phyloP scores from a whole-genome alignment of 1,284 basidiomycete species.

The Fistulinella cinereoalba region DNA sequence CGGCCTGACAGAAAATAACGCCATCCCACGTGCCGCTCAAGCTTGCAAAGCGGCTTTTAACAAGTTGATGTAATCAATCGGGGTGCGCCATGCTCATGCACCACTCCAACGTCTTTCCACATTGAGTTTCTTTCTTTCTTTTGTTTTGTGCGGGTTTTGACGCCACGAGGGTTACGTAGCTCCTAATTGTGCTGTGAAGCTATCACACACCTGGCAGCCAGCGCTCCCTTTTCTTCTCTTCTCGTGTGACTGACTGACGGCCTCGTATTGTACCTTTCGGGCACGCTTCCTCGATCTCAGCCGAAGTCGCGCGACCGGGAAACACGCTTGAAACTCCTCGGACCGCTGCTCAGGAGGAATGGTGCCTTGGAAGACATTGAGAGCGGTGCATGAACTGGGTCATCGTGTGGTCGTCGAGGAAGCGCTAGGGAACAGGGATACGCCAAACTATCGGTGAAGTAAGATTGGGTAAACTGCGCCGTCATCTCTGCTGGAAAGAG shows the following conservation, averaged over 20 bases:
- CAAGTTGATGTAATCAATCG: slow-evolving; percentile 1
- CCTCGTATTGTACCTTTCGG: background rate
- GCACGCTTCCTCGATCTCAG: background rate
- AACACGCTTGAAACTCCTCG: slow-evolving; percentile 20
- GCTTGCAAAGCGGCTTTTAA: background rate
- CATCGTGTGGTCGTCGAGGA: background rate
- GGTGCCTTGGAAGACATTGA: slow-evolving; percentile 7
- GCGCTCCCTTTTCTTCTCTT: background rate
- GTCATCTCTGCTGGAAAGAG: background rate
- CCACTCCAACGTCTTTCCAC: background rate
- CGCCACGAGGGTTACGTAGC: background rate
- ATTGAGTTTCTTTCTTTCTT: background rate
- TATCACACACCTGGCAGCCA: background rate
- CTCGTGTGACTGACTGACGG: background rate
- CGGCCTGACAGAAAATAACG: slow-evolving; percentile 2
- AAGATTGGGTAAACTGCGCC: background rate
- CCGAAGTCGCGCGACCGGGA: background rate
- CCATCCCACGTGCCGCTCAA: background rate
- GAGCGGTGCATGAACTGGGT: background rate
- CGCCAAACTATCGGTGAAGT: background rate
- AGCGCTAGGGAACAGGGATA: background rate
- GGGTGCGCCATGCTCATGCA: background rate
- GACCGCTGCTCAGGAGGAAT: slow-evolving; percentile 4
- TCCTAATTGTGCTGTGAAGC: background rate
- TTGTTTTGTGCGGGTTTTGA: background rate